A percentile compares a stretch with the other conserved stretches of the same genome.
phyloP scores from a whole-genome alignment of 257 asterid species.

The Phtheirospermum japonicum region DNA sequence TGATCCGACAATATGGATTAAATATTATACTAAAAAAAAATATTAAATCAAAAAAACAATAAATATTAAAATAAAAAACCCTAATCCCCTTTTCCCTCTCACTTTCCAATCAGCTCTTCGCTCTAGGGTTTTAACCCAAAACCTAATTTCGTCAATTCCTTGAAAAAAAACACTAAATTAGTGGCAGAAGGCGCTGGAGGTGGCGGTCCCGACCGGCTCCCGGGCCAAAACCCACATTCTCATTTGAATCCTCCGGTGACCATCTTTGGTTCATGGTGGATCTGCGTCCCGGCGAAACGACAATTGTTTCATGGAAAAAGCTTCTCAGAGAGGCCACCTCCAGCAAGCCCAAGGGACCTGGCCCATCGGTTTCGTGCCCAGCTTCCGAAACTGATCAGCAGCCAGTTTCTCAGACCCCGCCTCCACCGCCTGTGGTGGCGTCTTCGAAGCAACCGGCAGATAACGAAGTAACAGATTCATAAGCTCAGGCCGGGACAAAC shows the following conservation, averaged over 20 bases:
- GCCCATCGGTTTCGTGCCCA: slow-evolving; percentile 28
- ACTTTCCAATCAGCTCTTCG: background rate
- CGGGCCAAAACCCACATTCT: slow-evolving; percentile 44
- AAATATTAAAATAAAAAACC: too few species aligned
- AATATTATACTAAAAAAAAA: too few species aligned
- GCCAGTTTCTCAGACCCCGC: slow-evolving; percentile 42
- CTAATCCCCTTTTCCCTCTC: background rate
- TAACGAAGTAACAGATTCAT: slow-evolving; percentile 45
- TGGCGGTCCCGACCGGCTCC: slow-evolving; percentile 35
- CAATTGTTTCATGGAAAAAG: too few species aligned
- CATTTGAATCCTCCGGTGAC: slow-evolving; percentile 58
- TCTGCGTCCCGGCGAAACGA: slow-evolving; percentile 91
- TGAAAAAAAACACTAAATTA: slow-evolving; percentile 19
- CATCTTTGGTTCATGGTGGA: slow-evolving; percentile 81
- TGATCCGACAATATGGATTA: too few species aligned
- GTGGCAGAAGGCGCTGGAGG: too few species aligned
- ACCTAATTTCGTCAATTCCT: slow-evolving; percentile 21
- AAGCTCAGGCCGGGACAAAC: slow-evolving; percentile 54
- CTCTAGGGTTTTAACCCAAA: slow-evolving; percentile 24
- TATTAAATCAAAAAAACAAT: too few species aligned
- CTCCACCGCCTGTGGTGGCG: slow-evolving; percentile 35
- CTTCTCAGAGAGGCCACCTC: too few species aligned
- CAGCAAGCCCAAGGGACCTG: too few species aligned
- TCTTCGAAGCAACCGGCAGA: too few species aligned
- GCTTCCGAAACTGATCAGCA: slow-evolving; percentile 29